Percentiles rank a stretch among this genome's conserved stretches.
phyloP scores from a whole-genome alignment of 805 yeast species.

The Saccharomyces mikatae region DNA sequence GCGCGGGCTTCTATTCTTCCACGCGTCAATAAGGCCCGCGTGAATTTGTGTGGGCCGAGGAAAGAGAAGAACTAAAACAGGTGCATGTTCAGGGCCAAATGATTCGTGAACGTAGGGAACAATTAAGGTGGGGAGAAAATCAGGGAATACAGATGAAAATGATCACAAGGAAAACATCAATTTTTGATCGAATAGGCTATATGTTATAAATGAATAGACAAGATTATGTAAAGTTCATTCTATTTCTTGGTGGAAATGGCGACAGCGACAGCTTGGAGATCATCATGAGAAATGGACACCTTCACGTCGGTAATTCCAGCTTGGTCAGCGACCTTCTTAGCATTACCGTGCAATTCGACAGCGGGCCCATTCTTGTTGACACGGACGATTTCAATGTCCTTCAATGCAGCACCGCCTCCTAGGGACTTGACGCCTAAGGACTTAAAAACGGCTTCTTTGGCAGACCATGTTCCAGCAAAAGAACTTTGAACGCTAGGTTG shows the following conservation, averaged over 20 bases:
- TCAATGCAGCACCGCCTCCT: constrained; percentile 93
- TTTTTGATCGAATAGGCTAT: neutral
- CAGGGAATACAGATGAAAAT: too few relatives aligned
- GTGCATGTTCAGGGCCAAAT: neutral
- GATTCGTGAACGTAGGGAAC: neutral
- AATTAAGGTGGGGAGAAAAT: neutral
- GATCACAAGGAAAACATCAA: too few relatives aligned
- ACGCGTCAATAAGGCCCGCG: neutral
- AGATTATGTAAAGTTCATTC: neutral
- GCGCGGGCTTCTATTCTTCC: neutral
- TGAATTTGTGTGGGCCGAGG: neutral
- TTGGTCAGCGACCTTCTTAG: constrained; percentile 60
- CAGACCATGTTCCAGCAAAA: constrained; percentile 97
- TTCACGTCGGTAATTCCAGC: constrained; percentile 65
- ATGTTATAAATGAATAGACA: neutral
- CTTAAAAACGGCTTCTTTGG: constrained; percentile 98
- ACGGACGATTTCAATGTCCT: constrained; percentile 80
- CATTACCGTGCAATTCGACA: constrained; percentile 70
- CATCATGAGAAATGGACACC: constrained; percentile 94
- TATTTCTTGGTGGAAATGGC: constrained; percentile 46
- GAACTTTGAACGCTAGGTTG: constrained; percentile 82
- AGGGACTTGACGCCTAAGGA: constrained; percentile 79
- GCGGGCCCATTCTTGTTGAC: constrained; percentile 71
- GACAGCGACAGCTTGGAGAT: constrained; percentile 94
- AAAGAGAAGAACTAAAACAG: neutral